These are phyloP conservation scores for Pneumocystis jirovecii DNA, from an alignment of 1,139 yeast genomes.

Conservation along the genomic window DNA sequence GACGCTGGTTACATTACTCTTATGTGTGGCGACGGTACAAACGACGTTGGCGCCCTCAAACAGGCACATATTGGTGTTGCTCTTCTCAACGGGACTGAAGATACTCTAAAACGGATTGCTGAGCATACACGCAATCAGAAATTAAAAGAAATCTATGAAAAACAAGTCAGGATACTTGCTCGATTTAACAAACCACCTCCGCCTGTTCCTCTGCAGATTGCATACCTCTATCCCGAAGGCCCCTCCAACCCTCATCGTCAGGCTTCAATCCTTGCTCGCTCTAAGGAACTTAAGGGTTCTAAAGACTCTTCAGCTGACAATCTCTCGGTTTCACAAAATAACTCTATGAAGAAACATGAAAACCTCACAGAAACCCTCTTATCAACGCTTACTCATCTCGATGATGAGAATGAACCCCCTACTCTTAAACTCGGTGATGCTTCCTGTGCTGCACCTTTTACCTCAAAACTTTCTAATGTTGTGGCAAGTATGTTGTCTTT, in stretches of 20 bases:
- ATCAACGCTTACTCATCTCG: constrained; percentile 35
- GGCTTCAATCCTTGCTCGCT: constrained; percentile 71
- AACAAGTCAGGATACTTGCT: constrained; percentile 62
- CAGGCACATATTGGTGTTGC: constrained; percentile 99
- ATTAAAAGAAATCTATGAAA: constrained; percentile 56
- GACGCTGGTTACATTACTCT: constrained; percentile 82
- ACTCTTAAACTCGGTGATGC: constrained; percentile 94
- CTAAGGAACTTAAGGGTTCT: constrained; percentile 23
- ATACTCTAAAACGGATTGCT: constrained; percentile 75
- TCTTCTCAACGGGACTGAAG: constrained; percentile 88
- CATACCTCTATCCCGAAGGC: constrained; percentile 94
- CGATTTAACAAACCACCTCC: constrained; percentile 79
- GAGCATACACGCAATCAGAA: constrained; percentile 62
- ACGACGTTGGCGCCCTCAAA: constrained; percentile 97
- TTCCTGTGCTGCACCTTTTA: constrained; percentile 97
- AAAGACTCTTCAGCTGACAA: background rate
- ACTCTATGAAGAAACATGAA: background rate
- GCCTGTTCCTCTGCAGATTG: constrained; percentile 73
- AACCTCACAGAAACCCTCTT: constrained; percentile 43
- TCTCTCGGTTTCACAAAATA: too few species aligned
- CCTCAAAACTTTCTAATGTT: constrained; percentile 85
- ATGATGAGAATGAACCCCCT: constrained; percentile 76
- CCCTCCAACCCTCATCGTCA: constrained; percentile 77
- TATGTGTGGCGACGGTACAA: constrained; percentile 99
- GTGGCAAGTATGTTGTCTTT: constrained; percentile 39